Base-by-base conservation (phyloP, 768 basidiomycete genomes). In the Strobilomyces dryophilus region DNA sequence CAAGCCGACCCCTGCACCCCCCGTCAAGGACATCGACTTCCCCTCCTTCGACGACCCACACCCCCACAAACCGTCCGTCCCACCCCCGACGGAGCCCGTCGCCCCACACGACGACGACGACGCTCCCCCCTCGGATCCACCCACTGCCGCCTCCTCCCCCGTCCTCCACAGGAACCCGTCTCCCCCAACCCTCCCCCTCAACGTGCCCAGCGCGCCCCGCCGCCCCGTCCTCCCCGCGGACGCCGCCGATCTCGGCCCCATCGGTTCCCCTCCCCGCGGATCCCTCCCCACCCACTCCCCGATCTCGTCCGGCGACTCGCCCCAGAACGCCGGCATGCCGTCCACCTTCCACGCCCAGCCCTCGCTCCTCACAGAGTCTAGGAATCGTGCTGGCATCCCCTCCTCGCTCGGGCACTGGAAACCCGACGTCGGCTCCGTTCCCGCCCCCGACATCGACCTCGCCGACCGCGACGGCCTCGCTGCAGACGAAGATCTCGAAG, bases 311-410 rank as follows among this genome's bases (percentile, higher is more conserved):
- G 66, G 52, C 51, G 56, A 49, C 45, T 71, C 54, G 62, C 71
- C 55, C 64, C 80, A 65, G 62, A 83, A 27, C 76, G 80, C 14
- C 73, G 64, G 64, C 9, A 50, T 66, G 10, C 68, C 82, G 0
- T 89, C 87, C 3, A 89, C 91, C 0, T 91, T 91, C 65, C 88
- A 88, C 21, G 84, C 85, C 0, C 89, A 89, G 0, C 85, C 86
- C 0, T 71, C 79, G 0, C 36, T 71, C 32, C 64, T 69, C 8
- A 64, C 66, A 31, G 73, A 76, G 55, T 68, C 70, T 49, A 70
- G 71, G 56, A 69, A 72, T 43, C 71, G 74, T 2, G 51, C 73
- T 2, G 86, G 84, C 3, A 71, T 84, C 2, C 81, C 87, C 1
- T 77, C 84, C 1, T 88, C 85, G 21, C 75, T 89, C 17, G 84